Base-by-base conservation (phyloP, 164 flowering plant species). In the Houttuynia cordata region DNA sequence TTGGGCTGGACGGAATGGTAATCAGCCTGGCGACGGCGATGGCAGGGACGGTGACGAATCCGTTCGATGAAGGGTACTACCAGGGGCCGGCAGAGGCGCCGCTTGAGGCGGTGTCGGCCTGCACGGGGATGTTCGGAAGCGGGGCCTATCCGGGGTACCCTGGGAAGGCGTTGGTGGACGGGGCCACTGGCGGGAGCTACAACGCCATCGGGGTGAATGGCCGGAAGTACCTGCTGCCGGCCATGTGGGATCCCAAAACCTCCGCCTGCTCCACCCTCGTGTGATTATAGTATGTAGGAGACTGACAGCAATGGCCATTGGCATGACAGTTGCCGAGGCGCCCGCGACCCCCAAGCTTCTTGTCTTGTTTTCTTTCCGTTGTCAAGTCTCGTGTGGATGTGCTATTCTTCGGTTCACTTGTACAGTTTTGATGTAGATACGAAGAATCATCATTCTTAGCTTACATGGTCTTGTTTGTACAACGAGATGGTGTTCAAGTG, bases 121-220 rank as follows among this genome's bases (percentile, higher is more conserved):
- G 97, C 58, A 75, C 87, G 17, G 93, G 97, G 0, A 47, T 76
- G 7, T 85, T 79, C 67, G 93, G 97, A 41, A 69, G 72, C 30
- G 95, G 92, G 15, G 73, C 91, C 8, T 87, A 82, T 34, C 91
- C 97, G 55, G 97, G 97, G 0, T 80, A 90, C 54, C 81, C 95
- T 37, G 96, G 95, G 21, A 66, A 57, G 56, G 64, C 80, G 8
- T 41, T 81, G 72, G 78, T 76, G 68, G 97, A 87, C 18, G 76
- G 73, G 76, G 34, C 57, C 0, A 78, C 72, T 0, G 83, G 86
- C 3, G 92, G 89, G 12, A 87, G 97, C 78, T 90, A 70, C 62
- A 90, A 90, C 65, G 97, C 95, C 23, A 58, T 63, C 40, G 95
- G 95, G 60, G 63, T 73, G 19, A 76, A 78, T 45, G 88, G 92